Evolutionary conservation across 2,329 filamentous ascomycete genomes (phyloP).

Genomic region (Sporothrix phasma): DNA sequence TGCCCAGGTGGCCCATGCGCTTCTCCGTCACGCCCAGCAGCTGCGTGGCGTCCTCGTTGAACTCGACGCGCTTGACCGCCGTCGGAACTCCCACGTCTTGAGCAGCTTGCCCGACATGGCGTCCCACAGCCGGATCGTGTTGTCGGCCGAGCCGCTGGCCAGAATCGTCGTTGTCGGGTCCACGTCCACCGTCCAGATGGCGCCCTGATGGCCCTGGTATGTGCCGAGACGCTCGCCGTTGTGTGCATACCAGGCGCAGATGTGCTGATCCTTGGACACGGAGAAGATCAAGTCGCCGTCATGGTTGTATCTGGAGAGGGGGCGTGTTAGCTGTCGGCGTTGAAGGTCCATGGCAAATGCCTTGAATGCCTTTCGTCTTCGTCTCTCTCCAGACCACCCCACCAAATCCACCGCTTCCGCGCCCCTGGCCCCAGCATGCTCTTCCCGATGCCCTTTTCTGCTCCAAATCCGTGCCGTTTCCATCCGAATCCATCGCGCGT

Average conservation of each 20-base stretch:
- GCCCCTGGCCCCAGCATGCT: neutral
- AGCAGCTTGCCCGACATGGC: conserved; percentile 84
- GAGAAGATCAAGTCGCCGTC: conserved; percentile 63
- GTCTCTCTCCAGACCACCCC: neutral
- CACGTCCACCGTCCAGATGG: conserved; percentile 97
- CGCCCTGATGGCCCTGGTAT: conserved; percentile 93
- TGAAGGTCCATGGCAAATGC: neutral
- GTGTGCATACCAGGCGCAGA: conserved; percentile 94
- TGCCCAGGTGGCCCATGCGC: conserved; percentile 91
- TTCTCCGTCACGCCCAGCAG: conserved; percentile 95
- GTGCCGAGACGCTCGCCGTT: conserved; percentile 97
- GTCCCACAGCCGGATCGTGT: conserved; percentile 96
- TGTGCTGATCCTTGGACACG: conserved; percentile 39
- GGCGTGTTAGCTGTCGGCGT: neutral
- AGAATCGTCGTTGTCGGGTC: conserved; percentile 86
- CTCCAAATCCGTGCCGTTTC: neutral
- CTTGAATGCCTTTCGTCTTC: neutral
- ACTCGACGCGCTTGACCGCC: conserved; percentile 95
- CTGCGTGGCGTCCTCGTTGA: conserved; percentile 84
- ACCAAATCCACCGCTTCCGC: neutral
- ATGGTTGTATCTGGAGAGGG: conserved; percentile 61
- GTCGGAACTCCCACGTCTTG: conserved; percentile 97
- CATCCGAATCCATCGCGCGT: neutral
- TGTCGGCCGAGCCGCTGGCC: conserved; percentile 92
- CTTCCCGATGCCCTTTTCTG: conserved; percentile 7